Evolutionary conservation across 179 eudicot genomes (phyloP).

Genomic region (Kewa caespitosa): DNA sequence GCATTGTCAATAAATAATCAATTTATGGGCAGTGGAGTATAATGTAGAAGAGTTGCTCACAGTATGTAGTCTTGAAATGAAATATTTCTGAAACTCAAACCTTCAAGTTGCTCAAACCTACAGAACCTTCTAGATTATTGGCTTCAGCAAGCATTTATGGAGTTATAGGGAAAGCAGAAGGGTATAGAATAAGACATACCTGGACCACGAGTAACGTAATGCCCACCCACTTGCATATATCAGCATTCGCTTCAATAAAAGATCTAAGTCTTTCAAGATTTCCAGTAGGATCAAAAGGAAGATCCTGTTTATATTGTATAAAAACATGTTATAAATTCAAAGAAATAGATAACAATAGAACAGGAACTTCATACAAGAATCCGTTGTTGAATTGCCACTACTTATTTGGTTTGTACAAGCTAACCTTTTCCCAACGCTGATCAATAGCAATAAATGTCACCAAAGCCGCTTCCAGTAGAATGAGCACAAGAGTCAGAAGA

Average conservation of each 20-base stretch:
- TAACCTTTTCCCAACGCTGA: slow-evolving; percentile 67
- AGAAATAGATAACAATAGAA: slow-evolving; percentile 3
- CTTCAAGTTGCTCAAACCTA: background rate
- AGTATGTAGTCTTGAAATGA: too few species aligned
- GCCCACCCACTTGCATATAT: slow-evolving; percentile 69
- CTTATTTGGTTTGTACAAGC: slow-evolving; percentile 15
- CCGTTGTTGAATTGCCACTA: background rate
- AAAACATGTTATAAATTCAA: slow-evolving; percentile 9
- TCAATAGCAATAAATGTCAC: slow-evolving; percentile 60
- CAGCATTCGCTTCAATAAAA: slow-evolving; percentile 55
- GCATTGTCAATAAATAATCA: too few species aligned
- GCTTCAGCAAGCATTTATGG: background rate
- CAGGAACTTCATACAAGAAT: background rate
- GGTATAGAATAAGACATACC: slow-evolving; percentile 38
- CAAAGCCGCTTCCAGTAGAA: slow-evolving; percentile 59
- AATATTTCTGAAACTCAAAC: too few species aligned
- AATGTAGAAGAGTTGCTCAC: too few species aligned
- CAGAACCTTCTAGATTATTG: background rate
- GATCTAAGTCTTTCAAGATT: slow-evolving; percentile 52
- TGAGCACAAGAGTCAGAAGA: slow-evolving; percentile 42
- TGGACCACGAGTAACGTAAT: slow-evolving; percentile 51
- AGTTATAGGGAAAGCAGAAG: background rate
- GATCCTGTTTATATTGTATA: slow-evolving; percentile 47
- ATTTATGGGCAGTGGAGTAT: too few species aligned
- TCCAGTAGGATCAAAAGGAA: slow-evolving; percentile 78